Evolutionary conservation across 352 stramenopile species (phyloP).

Genomic region (Globisporangium radiosum): DNA sequence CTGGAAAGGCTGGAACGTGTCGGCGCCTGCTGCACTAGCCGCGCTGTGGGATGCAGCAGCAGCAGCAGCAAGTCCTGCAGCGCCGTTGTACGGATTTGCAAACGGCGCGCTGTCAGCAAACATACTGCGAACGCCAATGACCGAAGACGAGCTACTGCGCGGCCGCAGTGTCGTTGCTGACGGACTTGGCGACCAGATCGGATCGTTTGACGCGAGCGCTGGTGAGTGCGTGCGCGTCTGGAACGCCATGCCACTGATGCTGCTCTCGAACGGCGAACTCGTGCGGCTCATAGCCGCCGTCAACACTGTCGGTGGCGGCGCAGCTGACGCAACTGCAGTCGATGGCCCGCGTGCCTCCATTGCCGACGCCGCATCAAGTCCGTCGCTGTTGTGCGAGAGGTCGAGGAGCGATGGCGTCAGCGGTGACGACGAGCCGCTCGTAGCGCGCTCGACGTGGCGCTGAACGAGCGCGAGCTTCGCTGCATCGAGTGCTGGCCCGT

Average conservation of each 20-base stretch:
- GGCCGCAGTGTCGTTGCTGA: conserved; percentile 8
- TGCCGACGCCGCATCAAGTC: too few species aligned
- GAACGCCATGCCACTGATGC: conserved; percentile 2
- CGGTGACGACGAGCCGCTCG: conserved; percentile 24
- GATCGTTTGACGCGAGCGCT: neutral
- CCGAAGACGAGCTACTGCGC: conserved; percentile 38
- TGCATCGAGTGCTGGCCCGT: conserved; percentile 47
- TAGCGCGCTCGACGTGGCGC: conserved; percentile 27
- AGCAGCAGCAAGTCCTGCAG: conserved; percentile 1
- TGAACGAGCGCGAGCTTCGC: conserved; percentile 63
- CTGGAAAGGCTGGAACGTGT: conserved; percentile 13
- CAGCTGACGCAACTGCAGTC: neutral
- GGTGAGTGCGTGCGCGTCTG: conserved; percentile 6
- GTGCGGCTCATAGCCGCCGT: conserved; percentile 4
- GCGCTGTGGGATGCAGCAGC: neutral
- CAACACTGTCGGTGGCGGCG: neutral
- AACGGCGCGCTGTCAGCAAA: neutral
- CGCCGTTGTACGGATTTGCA: conserved; percentile 11
- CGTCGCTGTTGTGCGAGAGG: neutral
- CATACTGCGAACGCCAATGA: conserved; percentile 13
- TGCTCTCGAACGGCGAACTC: conserved; percentile 19
- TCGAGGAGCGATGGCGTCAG: conserved; percentile 49
- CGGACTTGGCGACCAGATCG: conserved; percentile 5
- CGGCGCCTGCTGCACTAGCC: neutral
- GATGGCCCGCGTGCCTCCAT: conserved; percentile 1